Base-by-base conservation (phyloP, 176 grass and related monocot species). In the Aegilops sharonensis region DNA sequence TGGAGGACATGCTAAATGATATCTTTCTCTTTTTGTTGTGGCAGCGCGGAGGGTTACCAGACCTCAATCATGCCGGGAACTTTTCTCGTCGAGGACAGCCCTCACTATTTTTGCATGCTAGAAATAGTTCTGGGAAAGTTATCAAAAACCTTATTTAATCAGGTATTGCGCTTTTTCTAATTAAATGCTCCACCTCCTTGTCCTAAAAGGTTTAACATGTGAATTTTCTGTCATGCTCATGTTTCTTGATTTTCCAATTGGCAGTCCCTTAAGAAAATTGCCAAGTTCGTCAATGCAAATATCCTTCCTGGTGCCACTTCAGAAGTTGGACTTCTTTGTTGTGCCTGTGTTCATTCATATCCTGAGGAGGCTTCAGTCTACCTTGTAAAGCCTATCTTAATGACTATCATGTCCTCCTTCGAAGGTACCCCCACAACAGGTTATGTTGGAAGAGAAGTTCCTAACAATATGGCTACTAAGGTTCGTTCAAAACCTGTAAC, bases 321-420 rank as follows among this genome's bases (percentile, higher is more conserved):
- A 82, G 96, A 98, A 84, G 86, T 98, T 92, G 93, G 96, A 59
- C 90, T 98, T 89, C 89, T 98, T 81, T 95, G 93, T 87, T 98
- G 91, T 94, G 93, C 96, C 77, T 98, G 93, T 27, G 79, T 95
- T 77, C 90, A 91, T 80, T 94, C 96, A 66, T 81, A 88, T 89
- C 90, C 96, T 64, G 92, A 94, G 82, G 93, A 86, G 88, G 88
- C 93, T 84, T 88, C 88, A 48, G 43, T 89, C 48, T 85, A 94
- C 77, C 88, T 98, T 89, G 73, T 95, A 85, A 95, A 94, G 78
- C 93, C 91, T 35, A 87, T 98, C 61, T 94, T 98, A 87, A 85
- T 64, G 67, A 91, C 77, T 59, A 94, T 98, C 86, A 86, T 88
- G 30, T 94, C 96, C 24, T 88, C 90, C 42, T 90, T 98, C 36